Conservation (phyloP, 2,329 filamentous ascomycete genomes). For the Hypocreales sp. region DNA sequence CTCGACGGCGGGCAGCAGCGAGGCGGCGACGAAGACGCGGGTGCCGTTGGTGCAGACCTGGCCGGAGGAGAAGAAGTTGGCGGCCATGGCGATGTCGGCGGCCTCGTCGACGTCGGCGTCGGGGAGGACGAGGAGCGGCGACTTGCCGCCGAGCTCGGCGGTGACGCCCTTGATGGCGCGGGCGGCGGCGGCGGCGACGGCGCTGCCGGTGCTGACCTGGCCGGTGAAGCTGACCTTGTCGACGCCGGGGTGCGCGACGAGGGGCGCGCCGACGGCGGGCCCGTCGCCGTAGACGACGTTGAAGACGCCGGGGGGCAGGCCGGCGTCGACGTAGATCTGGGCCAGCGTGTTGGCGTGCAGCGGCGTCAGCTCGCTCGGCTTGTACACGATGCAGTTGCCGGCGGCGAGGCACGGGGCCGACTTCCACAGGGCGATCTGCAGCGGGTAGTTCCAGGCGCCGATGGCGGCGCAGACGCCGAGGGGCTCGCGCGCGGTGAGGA, state of each 20-base stretch:
- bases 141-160: constrained; percentile 85
- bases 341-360: constrained; percentile 67
- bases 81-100: constrained; percentile 85
- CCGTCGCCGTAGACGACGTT: constrained; percentile 75
- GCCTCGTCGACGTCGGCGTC: constrained; percentile 66
- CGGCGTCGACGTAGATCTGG: constrained; percentile 62
- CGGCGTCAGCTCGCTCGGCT: constrained; percentile 75
- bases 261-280: constrained; percentile 52
- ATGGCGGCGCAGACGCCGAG: constrained; percentile 77
- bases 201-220: constrained; percentile 69
- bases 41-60: constrained; percentile 93
- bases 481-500: constrained; percentile 70
- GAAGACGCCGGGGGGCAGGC: constrained; percentile 69
- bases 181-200: constrained; percentile 62
- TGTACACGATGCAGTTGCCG: constrained; percentile 84
- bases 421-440: constrained; percentile 85
- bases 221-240: constrained; percentile 86
- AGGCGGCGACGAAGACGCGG: constrained; percentile 62
- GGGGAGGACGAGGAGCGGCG: constrained; percentile 62
- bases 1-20: constrained; percentile 54
- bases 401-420: constrained; percentile 73
- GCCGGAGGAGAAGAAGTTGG: constrained; percentile 82
- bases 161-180: constrained; percentile 79
- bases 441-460: constrained; percentile 84
- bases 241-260: constrained; percentile 57